Evolutionary conservation across 495 filamentous ascomycete genomes (phyloP), one percentile per base, ranked within the genome.

Genomic region (Xylaria palmicola): DNA sequence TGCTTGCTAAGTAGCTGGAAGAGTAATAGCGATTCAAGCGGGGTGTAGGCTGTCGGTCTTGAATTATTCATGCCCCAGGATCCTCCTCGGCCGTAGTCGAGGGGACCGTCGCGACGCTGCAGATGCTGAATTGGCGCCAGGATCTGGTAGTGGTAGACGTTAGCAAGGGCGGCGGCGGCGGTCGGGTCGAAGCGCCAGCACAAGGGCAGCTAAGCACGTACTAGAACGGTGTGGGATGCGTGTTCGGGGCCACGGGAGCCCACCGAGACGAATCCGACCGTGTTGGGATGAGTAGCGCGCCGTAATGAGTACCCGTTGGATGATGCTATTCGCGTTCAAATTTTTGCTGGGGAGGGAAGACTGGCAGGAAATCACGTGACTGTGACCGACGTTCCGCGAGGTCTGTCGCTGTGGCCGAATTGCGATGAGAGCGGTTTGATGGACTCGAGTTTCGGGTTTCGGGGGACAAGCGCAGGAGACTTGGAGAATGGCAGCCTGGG

Each of bases 21-120:
- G 62, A 98, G 85, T 57, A 97, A 83, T 19, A 97, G 82, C 34
- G 85, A 86, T 81, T 97, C 93, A 77, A 97, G 88, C 54, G 88
- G 88, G 62, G 92, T 93, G 75, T 92, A 93, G 63, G 83, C 75
- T 64, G 82, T 81, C 72, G 85, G 72, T 48, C 49, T 61, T 51
- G 74, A 65, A 67, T 75, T 72, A 77, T 77, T 83, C 81, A 83
- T 83, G 74, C 80, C 81, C 75, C 77, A 68, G 67, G 70, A 70
- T 76, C 72, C 77, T 70, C 80, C 82, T 82, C 80, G 81, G 77
- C 76, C 73, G 77, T 71, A 57, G 74, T 78, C 82, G 80, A 84
- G 80, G 80, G 78, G 79, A 75, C 67, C 73, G 72, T 75, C 77
- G 67, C 74, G 76, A 74, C 71, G 68, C 71, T 76, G 72, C 52